These are phyloP conservation scores for Picea glauca DNA, from an alignment of 75 land plant species.

Conservation along the genomic window DNA sequence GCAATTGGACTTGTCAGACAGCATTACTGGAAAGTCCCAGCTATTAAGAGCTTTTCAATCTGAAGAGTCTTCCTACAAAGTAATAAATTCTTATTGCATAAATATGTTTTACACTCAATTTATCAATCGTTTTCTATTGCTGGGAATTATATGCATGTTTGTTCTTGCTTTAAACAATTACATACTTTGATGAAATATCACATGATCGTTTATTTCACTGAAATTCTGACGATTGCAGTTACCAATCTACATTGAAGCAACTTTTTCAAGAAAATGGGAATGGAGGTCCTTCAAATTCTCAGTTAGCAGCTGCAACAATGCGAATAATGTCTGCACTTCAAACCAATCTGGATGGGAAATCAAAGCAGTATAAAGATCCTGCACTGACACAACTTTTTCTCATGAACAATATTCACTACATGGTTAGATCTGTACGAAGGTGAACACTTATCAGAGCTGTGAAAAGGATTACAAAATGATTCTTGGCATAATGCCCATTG, in stretches of 20 bases:
- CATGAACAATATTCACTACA: constrained; percentile 97
- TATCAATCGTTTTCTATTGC: not conserved
- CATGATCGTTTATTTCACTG: not conserved
- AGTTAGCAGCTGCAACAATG: constrained; percentile 82
- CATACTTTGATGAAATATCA: not conserved
- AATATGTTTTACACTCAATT: not conserved
- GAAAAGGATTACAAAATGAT: not conserved
- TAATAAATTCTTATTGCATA: not conserved
- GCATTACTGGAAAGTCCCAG: not conserved
- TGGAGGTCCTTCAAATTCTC: constrained; percentile 48
- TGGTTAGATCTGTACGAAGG: constrained; percentile 94
- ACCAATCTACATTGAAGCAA: constrained; percentile 83
- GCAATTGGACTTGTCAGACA: not conserved
- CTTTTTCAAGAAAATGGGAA: constrained; percentile 76
- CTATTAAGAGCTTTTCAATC: not conserved
- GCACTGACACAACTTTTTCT: constrained; percentile 85
- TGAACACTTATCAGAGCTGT: constrained; percentile 14
- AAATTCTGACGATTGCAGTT: constrained; percentile 41
- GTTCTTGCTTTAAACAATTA: not conserved
- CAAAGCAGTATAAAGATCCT: constrained; percentile 89
- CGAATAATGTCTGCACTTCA: constrained; percentile 91
- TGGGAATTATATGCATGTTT: constrained; percentile 4
- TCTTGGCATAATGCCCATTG: not conserved
- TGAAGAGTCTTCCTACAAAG: not conserved
- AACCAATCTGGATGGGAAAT: constrained; percentile 84